These are phyloP conservation scores for Chaetomium olivaceum DNA, from an alignment of 2,329 filamentous ascomycete genomes.

Conservation along the genomic window DNA sequence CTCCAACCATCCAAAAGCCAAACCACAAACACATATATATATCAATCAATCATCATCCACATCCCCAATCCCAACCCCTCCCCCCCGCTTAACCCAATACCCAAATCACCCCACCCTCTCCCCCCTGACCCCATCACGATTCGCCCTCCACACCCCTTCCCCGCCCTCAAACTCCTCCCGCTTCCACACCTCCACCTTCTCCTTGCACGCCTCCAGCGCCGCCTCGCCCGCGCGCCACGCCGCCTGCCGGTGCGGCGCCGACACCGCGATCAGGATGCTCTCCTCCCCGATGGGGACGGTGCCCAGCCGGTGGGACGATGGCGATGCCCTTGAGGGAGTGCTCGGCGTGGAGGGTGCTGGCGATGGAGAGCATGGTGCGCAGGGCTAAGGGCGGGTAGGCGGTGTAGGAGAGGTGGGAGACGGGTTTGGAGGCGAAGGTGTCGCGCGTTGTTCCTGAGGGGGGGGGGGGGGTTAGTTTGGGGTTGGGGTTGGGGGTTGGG, in stretches of 20 bases:
- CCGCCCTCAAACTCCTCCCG: slow-evolving; percentile 80
- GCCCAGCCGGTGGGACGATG: slow-evolving; percentile 83
- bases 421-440: slow-evolving; percentile 69
- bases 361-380: slow-evolving; percentile 66
- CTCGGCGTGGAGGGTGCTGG: slow-evolving; percentile 54
- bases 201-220: slow-evolving; percentile 83
- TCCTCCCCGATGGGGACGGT: slow-evolving; percentile 88
- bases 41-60: neutral
- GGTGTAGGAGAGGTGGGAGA: slow-evolving; percentile 73
- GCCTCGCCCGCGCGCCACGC: slow-evolving; percentile 90
- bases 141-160: slow-evolving; percentile 83
- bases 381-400: slow-evolving; percentile 72
- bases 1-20: neutral
- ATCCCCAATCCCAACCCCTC: no score
- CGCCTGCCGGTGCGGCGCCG: slow-evolving; percentile 76
- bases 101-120: slow-evolving; percentile 19
- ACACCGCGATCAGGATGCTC: slow-evolving; percentile 87
- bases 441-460: slow-evolving; percentile 71
- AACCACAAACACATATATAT: neutral
- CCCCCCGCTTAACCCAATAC: no score
- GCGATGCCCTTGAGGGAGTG: slow-evolving; percentile 72
- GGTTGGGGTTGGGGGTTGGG: slow-evolving; percentile 5
- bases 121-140: slow-evolving; percentile 63
- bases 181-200: slow-evolving; percentile 92
- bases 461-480: neutral